phyloP scores from a whole-genome alignment of 371 early-diverging fungal genomes.

The Mucor racemosus region DNA sequence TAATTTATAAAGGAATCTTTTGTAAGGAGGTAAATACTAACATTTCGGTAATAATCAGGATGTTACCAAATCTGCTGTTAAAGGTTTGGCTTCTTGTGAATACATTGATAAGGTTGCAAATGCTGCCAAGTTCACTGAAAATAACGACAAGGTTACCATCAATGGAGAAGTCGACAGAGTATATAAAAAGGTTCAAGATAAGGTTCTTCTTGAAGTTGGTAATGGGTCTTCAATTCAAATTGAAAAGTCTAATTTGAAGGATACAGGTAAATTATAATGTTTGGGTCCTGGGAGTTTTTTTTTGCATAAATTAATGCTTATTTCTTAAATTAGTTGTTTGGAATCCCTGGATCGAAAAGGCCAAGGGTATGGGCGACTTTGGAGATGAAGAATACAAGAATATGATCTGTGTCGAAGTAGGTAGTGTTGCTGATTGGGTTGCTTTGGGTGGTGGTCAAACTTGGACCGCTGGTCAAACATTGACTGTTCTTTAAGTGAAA shows the following conservation, averaged over 20 bases:
- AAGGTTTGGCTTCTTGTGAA: conserved; percentile 59
- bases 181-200: conserved; percentile 66
- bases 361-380: conserved; percentile 88
- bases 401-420: conserved; percentile 92
- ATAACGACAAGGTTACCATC: conserved; percentile 58
- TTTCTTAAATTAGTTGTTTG: conserved; percentile 83
- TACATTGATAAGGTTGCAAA: conserved; percentile 79
- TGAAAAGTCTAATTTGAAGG: conserved; percentile 66
- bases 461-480: conserved; percentile 79
- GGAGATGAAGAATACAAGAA: conserved; percentile 79
- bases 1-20: background rate
- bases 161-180: conserved; percentile 80
- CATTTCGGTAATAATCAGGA: conserved; percentile 43
- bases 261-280: conserved; percentile 59
- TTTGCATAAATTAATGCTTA: conserved; percentile 7
- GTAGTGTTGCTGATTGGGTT: conserved; percentile 79
- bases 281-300: too few relatives aligned
- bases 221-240: conserved; percentile 46
- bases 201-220: conserved; percentile 54
- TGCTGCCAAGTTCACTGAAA: conserved; percentile 40
- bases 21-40: background rate
- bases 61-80: conserved; percentile 63
- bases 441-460: conserved; percentile 66
- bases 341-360: conserved; percentile 96
- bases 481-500: conserved; percentile 41